Evolutionary conservation across 1,139 yeast species (phyloP).

Genomic region (Taiozyma sp.): DNA sequence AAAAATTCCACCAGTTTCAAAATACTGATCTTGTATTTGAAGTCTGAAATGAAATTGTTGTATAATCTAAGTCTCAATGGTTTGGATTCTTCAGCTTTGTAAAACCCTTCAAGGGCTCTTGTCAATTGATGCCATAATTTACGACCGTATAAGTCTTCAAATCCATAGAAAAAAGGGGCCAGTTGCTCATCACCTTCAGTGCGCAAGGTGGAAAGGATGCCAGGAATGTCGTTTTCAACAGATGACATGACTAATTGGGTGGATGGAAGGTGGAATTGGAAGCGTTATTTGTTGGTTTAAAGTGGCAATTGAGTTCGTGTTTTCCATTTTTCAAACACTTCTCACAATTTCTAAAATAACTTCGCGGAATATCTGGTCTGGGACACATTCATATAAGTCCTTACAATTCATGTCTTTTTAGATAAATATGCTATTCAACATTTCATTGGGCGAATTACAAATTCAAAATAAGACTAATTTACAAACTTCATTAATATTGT

Average conservation of each 20-base stretch:
- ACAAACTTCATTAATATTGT: background rate
- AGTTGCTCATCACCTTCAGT: constrained; percentile 64
- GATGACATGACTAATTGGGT: constrained; percentile 5
- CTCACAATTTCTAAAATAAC: background rate
- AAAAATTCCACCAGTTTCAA: constrained; percentile 76
- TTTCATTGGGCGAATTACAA: background rate
- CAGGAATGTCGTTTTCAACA: constrained; percentile 18
- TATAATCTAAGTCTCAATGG: constrained; percentile 63
- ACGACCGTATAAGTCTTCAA: constrained; percentile 86
- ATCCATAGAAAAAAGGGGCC: constrained; percentile 60
- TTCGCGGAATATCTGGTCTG: background rate
- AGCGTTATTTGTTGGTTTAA: background rate
- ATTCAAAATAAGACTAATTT: background rate
- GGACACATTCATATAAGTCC: background rate
- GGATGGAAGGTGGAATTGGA: background rate
- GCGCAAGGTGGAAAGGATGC: constrained; percentile 44
- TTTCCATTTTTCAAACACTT: background rate
- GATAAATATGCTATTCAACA: background rate
- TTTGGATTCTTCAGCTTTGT: constrained; percentile 43
- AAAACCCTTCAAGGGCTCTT: constrained; percentile 57
- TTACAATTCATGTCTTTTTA: background rate
- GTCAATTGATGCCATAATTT: constrained; percentile 83
- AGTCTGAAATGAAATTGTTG: constrained; percentile 63
- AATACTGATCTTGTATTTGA: constrained; percentile 71
- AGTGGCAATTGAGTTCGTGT: background rate